These are phyloP conservation scores for Fusarium poae DNA, from an alignment of 2,329 filamentous ascomycete species.

Conservation along the genomic window DNA sequence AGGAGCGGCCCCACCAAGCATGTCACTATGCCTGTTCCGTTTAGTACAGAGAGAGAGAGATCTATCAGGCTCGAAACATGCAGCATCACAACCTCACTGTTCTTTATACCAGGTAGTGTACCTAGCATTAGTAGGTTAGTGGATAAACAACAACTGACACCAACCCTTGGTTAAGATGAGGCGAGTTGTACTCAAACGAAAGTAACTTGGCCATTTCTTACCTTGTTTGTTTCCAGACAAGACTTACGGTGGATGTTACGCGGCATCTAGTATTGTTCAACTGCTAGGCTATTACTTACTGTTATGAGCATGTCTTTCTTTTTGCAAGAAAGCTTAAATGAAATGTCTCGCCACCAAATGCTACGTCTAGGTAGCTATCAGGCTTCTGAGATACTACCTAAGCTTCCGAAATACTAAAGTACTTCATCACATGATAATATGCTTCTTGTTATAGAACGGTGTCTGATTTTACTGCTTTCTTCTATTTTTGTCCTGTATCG, in stretches of 20 bases:
- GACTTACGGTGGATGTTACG: not conserved
- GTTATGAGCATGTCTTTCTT: too few species aligned
- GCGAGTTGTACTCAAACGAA: not conserved
- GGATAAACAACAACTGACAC: not conserved
- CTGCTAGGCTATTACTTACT: too few species aligned
- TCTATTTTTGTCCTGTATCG: constrained; percentile 47
- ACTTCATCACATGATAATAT: not conserved
- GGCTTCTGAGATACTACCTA: not conserved
- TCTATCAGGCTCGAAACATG: not conserved
- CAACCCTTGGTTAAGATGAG: too few species aligned
- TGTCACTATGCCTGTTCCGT: constrained; percentile 11
- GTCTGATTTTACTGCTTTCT: constrained; percentile 51
- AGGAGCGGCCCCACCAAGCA: constrained; percentile 25
- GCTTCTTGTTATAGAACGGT: constrained; percentile 34
- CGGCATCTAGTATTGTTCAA: too few species aligned
- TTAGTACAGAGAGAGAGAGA: not conserved
- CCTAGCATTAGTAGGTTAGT: too few species aligned
- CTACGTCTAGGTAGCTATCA: not conserved
- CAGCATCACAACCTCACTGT: not conserved
- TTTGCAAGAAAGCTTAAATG: too few species aligned
- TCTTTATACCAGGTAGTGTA: too few species aligned
- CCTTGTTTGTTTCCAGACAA: not conserved
- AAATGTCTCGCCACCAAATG: too few species aligned
- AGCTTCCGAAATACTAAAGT: not conserved
- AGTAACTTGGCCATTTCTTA: not conserved